Conservation (phyloP, 2,329 filamentous ascomycete genomes). For the Pleochaeta shiraiana region DNA sequence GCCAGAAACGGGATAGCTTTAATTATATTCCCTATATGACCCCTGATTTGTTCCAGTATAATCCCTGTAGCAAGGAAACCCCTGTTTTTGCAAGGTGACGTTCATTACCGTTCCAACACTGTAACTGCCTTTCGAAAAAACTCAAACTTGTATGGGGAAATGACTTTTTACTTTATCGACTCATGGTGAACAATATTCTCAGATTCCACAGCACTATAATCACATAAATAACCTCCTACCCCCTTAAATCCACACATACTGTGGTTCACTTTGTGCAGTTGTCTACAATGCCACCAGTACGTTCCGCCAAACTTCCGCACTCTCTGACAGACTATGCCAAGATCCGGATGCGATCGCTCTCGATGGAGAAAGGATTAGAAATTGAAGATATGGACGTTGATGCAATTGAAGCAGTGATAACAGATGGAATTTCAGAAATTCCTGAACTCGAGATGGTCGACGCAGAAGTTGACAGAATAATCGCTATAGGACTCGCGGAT, state of each 20-base stretch:
- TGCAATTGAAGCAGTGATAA: neutral
- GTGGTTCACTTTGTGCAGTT: neutral
- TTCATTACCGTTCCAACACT: no score
- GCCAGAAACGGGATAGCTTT: no score
- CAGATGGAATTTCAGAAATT: neutral
- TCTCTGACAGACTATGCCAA: neutral
- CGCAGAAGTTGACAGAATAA: neutral
- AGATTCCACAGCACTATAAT: no score
- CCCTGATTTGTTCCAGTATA: no score
- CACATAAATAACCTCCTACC: no score
- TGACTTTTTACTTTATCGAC: no score
- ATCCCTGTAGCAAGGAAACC: no score
- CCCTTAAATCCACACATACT: neutral
- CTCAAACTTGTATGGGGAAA: no score
- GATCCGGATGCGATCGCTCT: neutral
- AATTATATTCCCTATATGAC: no score
- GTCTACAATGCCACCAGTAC: neutral
- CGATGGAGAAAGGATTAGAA: neutral
- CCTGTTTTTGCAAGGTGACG: no score
- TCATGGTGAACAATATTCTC: no score
- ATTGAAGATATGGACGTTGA: neutral
- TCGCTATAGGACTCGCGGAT: neutral
- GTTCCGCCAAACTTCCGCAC: neutral
- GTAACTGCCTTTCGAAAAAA: no score
- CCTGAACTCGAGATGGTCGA: neutral